Evolutionary conservation across 2,329 filamentous ascomycete species (phyloP), one percentile per base, ranked within the genome.

Genomic region (Albophoma yamanashiensis): DNA sequence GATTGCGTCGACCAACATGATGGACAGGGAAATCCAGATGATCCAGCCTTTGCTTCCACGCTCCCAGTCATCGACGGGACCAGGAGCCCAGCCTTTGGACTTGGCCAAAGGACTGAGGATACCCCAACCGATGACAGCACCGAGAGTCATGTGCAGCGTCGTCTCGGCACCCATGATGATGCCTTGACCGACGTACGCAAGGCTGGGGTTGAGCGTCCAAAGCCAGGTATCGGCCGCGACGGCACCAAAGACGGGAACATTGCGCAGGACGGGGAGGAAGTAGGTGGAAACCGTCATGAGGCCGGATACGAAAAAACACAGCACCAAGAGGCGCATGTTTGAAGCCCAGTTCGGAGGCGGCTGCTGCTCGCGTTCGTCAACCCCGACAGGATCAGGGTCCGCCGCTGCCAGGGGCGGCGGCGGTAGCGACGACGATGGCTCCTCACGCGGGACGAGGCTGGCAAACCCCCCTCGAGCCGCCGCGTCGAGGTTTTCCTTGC

Each of bases 91-190:
- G 3, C 89, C 91, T 66, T 83, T 85, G 60, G 80, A 76, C 72
- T 96, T 97, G 4, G 94, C 92, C 9, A 97, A 74, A 1, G 94
- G 94, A 3, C 92, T 97, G 1, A 99, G 79, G 7, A 97, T 72
- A 0, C 86, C 94, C 94, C 94, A 99, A 34, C 94, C 94, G 12
- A 97, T 69, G 20, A 96, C 72, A 4, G 94, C 92, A 6, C 94
- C 94, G 2, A 97, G 76, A 1, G 96, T 82, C 94, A 99, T 99
- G 67, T 97, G 93, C 58, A 96, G 81, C 3, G 93, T 97, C 0
- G 94, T 99, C 45, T 91, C 88, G 4, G 93, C 90, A 0, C 94
- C 94, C 94, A 99, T 99, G 69, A 99, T 97, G 63, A 99, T 95
- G 14, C 94, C 94, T 75, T 99, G 94, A 0, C 94, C 94, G 34